A percentile compares a stretch with the other conserved stretches of the same genome.
phyloP scores from a whole-genome alignment of 345 rosid genomes.

The Linum trigynum region DNA sequence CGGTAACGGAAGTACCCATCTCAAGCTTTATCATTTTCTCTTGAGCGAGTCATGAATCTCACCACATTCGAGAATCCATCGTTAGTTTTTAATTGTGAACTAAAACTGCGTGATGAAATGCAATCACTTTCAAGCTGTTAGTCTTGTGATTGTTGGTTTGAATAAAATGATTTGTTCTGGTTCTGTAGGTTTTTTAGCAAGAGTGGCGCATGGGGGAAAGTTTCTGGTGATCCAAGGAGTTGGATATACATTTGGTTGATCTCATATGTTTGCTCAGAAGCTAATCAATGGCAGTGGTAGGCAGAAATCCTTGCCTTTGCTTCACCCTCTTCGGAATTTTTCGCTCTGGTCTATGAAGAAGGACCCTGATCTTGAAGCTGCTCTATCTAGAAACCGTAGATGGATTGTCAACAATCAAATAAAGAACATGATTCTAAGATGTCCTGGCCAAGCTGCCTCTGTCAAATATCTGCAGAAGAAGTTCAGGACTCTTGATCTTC shows the following conservation, averaged over 20 bases:
- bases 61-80: too few relatives aligned
- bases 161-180: too few relatives aligned
- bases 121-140: too few relatives aligned
- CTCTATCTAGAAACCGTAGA: constrained; percentile 74
- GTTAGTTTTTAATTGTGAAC: too few relatives aligned
- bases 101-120: too few relatives aligned
- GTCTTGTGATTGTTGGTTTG: too few relatives aligned
- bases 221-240: not conserved
- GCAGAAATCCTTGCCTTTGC: not conserved
- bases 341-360: constrained; percentile 90
- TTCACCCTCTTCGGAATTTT: constrained; percentile 31
- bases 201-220: too few relatives aligned
- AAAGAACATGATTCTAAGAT: constrained; percentile 68
- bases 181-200: too few relatives aligned
- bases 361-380: constrained; percentile 70
- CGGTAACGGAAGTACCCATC: too few relatives aligned
- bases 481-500: constrained; percentile 89
- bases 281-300: not conserved
- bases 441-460: constrained; percentile 53
- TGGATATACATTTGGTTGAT: not conserved
- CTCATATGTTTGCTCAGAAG: constrained; percentile 6
- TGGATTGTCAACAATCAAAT: constrained; percentile 87
- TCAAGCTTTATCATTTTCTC: too few relatives aligned
- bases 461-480: constrained; percentile 66
- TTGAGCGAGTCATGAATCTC: too few relatives aligned